These are phyloP conservation scores for Avena insularis DNA, from an alignment of 176 grass and related monocot genomes.

Conservation along the genomic window DNA sequence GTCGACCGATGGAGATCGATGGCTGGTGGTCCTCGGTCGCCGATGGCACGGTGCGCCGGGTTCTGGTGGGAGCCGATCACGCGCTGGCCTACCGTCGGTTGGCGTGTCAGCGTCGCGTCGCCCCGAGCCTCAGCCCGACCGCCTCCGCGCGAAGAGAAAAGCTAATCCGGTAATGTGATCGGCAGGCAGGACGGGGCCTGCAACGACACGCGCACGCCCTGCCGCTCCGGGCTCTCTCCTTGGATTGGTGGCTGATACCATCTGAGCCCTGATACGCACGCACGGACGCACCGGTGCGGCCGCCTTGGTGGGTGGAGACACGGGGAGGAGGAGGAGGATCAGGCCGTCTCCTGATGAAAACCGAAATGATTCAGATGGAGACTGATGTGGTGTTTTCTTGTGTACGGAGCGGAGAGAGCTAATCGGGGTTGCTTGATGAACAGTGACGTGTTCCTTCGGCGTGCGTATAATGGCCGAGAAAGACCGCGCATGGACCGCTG, in stretches of 20 bases:
- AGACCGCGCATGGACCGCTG: conserved; percentile 50
- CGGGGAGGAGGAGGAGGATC: not conserved
- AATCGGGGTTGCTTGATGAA: not conserved
- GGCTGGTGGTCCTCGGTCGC: conserved; percentile 27
- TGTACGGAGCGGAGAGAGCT: not conserved
- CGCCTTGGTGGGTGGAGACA: conserved; percentile 1
- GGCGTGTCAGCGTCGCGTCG: conserved; percentile 50
- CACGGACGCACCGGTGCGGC: not conserved
- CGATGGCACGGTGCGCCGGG: conserved; percentile 33
- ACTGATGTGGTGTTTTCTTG: not conserved
- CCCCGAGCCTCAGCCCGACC: not conserved
- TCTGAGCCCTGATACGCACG: not conserved
- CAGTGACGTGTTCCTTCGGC: conserved; percentile 28
- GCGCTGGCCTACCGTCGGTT: conserved; percentile 42
- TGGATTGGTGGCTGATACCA: not conserved
- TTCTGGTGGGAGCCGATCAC: conserved; percentile 22
- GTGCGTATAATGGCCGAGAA: conserved; percentile 33
- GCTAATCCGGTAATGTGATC: conserved; percentile 16
- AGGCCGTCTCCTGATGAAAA: not conserved
- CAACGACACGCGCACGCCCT: not conserved
- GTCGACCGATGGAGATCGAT: conserved; percentile 7
- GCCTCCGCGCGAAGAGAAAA: conserved; percentile 16
- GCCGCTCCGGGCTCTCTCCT: not conserved
- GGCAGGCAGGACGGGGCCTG: not conserved
- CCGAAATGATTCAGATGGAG: conserved; percentile 1